Percentiles rank a stretch among this genome's conserved stretches.
Conservation (phyloP, 306 rosid genomes). For the Cucurbita pepo region DNA sequence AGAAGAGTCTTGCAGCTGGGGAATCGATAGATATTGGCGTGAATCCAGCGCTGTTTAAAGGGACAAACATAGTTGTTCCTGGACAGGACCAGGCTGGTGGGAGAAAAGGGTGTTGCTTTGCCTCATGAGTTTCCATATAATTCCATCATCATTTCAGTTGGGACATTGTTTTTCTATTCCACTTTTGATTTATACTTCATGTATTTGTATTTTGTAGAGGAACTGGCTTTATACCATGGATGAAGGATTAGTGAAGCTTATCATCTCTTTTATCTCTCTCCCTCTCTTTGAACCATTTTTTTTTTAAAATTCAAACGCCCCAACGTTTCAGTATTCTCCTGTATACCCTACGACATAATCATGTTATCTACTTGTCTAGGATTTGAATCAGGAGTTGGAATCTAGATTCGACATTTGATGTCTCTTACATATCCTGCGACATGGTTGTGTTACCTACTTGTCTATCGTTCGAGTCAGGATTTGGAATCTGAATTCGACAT, state of each 20-base stretch:
- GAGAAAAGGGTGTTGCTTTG: slow-evolving; percentile 52
- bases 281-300: too few species aligned
- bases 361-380: too few species aligned
- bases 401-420: too few species aligned
- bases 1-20: slow-evolving; percentile 38
- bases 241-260: neutral
- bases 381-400: too few species aligned
- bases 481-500: too few species aligned
- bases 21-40: slow-evolving; percentile 25
- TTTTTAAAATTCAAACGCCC: too few species aligned
- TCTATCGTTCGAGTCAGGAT: too few species aligned
- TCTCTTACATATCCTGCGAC: too few species aligned
- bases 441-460: too few species aligned
- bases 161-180: neutral
- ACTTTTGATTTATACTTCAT: neutral
- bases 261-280: neutral
- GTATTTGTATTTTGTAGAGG: neutral
- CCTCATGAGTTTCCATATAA: slow-evolving; percentile 5
- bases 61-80: slow-evolving; percentile 56
- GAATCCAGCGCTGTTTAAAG: slow-evolving; percentile 38
- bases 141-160: slow-evolving; percentile 9
- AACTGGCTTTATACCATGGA: slow-evolving; percentile 5
- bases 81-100: slow-evolving; percentile 15
- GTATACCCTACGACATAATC: too few species aligned
- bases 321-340: too few species aligned